Conservation (phyloP, 1,284 basidiomycete genomes). For the Apiotrichum gracile region DNA sequence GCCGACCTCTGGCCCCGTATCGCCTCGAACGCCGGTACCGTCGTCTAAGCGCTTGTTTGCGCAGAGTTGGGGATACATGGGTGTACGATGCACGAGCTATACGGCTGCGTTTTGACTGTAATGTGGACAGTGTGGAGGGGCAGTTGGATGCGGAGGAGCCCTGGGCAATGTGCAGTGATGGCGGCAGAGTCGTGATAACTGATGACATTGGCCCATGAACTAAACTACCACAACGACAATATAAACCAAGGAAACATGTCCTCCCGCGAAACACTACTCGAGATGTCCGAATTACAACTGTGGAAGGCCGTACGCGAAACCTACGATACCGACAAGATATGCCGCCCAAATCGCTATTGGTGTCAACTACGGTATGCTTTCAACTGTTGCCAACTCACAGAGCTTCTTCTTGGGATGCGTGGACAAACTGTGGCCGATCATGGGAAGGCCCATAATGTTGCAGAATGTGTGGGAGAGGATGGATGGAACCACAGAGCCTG, state of each 20-base stretch:
- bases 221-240: too few relatives aligned
- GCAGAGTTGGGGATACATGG: constrained; percentile 15
- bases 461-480: constrained; percentile 80
- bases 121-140: background rate
- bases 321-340: constrained; percentile 40
- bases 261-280: too few relatives aligned
- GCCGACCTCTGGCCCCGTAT: constrained; percentile 99
- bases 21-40: constrained; percentile 94
- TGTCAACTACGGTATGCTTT: background rate
- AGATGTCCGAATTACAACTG: too few relatives aligned
- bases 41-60: constrained; percentile 57
- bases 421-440: constrained; percentile 29
- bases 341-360: constrained; percentile 24
- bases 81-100: constrained; percentile 25
- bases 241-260: too few relatives aligned
- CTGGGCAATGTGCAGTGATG: background rate
- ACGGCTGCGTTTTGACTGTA: background rate
- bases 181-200: background rate
- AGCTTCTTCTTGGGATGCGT: constrained; percentile 31
- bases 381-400: constrained; percentile 19
- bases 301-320: constrained; percentile 25
- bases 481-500: constrained; percentile 51
- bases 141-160: background rate
- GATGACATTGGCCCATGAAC: too few relatives aligned
- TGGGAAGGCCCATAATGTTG: constrained; percentile 74